These are phyloP conservation scores for Sabuloglossum arenarium DNA, from an alignment of 495 filamentous ascomycete species.

Conservation along the genomic window DNA sequence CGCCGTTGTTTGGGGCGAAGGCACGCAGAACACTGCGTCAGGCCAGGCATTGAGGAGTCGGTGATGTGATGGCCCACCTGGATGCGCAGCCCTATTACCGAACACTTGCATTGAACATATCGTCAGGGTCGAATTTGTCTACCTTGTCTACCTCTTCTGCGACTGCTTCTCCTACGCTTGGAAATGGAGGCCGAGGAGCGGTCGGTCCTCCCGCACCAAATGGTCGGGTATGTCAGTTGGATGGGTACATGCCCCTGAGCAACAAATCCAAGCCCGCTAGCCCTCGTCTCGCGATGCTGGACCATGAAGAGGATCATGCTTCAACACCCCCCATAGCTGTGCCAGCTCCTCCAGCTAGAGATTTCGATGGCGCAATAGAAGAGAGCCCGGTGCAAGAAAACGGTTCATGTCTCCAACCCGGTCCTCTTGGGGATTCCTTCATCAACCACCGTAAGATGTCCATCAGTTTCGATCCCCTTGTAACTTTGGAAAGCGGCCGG, in stretches of 20 bases:
- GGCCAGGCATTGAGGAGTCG: background rate
- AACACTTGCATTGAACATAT: background rate
- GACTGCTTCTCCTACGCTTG: background rate
- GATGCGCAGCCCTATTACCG: background rate
- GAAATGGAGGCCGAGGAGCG: background rate
- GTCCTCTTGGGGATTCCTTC: background rate
- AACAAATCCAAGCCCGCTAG: background rate
- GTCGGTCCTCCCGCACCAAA: background rate
- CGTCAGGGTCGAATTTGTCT: too few relatives aligned
- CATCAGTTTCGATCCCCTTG: slow-evolving; percentile 21
- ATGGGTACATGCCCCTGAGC: background rate
- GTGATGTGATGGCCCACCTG: background rate
- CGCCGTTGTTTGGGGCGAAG: background rate
- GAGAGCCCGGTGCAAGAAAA: background rate
- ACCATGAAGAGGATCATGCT: background rate
- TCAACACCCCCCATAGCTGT: background rate
- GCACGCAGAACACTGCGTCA: background rate
- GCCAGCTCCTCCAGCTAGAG: background rate
- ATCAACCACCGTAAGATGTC: slow-evolving; percentile 12
- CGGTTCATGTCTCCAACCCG: background rate
- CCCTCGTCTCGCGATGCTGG: background rate
- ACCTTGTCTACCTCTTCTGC: background rate
- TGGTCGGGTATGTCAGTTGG: background rate
- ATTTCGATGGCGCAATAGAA: background rate
- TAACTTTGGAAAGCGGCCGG: slow-evolving; percentile 20